phyloP scores from a whole-genome alignment of 495 filamentous ascomycete species.

The Parathielavia appendiculata region DNA sequence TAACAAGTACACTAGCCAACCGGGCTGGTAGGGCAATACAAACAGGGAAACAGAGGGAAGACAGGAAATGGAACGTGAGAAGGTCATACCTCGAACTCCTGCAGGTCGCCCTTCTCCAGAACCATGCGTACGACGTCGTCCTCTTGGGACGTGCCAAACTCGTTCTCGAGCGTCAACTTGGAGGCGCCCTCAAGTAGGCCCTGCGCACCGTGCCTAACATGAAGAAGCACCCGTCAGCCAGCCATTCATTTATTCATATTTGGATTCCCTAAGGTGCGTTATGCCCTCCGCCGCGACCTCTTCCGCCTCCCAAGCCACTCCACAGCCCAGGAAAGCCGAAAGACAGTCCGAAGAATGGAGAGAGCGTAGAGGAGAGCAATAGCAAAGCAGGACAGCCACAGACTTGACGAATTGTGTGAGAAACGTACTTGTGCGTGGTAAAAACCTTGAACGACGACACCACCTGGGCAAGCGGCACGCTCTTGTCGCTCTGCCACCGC shows the following conservation, averaged over 20 bases:
- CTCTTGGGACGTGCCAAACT: conserved; percentile 76
- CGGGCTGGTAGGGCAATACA: not conserved
- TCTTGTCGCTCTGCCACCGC: conserved; percentile 79
- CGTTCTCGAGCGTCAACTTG: conserved; percentile 66
- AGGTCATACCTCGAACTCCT: conserved; percentile 58
- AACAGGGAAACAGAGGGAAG: conserved; percentile 1
- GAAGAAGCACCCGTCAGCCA: not conserved
- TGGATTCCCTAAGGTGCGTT: too few relatives aligned
- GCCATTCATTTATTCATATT: not conserved
- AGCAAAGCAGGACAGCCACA: too few relatives aligned
- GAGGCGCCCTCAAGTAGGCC: conserved; percentile 72
- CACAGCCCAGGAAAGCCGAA: too few relatives aligned
- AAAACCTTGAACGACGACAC: conserved; percentile 87
- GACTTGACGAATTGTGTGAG: too few relatives aligned
- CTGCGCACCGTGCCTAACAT: conserved; percentile 73
- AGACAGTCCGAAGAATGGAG: too few relatives aligned
- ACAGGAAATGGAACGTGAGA: not conserved
- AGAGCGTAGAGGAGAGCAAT: too few relatives aligned
- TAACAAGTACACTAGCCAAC: not conserved
- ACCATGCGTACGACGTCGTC: conserved; percentile 78
- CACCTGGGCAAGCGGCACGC: conserved; percentile 75
- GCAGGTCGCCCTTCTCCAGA: conserved; percentile 65
- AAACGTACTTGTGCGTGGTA: conserved; percentile 77
- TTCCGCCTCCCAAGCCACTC: too few relatives aligned
- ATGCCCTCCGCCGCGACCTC: too few relatives aligned